Base-by-base conservation (phyloP, 2,329 filamentous ascomycete genomes). In the Penicillium expansum region DNA sequence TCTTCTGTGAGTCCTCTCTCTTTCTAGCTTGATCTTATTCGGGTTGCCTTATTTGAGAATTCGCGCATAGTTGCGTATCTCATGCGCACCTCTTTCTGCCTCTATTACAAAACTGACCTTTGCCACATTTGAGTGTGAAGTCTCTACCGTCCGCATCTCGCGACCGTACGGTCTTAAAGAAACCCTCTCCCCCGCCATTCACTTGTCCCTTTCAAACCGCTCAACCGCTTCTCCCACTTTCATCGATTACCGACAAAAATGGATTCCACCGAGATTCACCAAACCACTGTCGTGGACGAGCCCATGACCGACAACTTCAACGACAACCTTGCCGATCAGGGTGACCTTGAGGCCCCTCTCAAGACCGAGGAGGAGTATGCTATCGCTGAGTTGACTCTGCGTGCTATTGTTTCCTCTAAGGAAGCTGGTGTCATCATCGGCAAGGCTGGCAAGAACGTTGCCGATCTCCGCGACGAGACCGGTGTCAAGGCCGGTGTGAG, bases 401-500 rank as follows among this genome's bases (percentile, higher is more conserved):
- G 94, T 74, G 94, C 94, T 68, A 97, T 99, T 74, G 94, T 99
- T 66, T 97, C 94, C 33, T 97, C 94, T 75, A 97, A 97, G 81
- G 94, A 99, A 79, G 94, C 94, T 58, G 94, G 94, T 72, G 92
- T 99, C 69, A 97, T 99, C 77, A 99, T 99, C 76, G 94, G 94
- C 77, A 99, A 99, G 80, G 92, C 89, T 56, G 94, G 94, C 73
- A 96, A 97, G 83, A 97, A 99, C 71, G 94, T 99, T 54, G 94
- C 94, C 47, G 93, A 97, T 71, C 84, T 99, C 62, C 89, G 94
- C 72, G 93, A 99, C 70, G 93, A 97, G 80, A 99, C 94, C 65
- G 94, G 93, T 58, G 94, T 99, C 69, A 96, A 95, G 79, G 94
- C 94, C 60, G 94, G 94, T 64, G 94, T 99, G 63, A 97, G 92